Base-by-base conservation (phyloP, 345 rosid genomes). In the Kandelia obovata region DNA sequence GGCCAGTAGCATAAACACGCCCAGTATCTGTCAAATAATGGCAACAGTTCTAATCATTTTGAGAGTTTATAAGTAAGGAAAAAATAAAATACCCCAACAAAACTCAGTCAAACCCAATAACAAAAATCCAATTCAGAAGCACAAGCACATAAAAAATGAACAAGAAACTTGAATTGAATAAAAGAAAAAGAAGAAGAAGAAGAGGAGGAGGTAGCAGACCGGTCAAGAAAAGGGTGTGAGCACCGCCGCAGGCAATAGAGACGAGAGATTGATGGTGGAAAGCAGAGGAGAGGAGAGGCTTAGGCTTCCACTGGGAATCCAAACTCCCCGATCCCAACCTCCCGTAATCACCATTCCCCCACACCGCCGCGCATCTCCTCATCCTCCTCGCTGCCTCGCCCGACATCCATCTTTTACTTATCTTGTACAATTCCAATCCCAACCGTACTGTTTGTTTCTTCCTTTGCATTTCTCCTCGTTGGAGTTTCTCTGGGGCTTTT, bases 341-440 rank as follows among this genome's bases (percentile, higher is more conserved):
- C 2, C 97, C 96, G 59, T 79, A 82, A 70, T 94, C 97, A 16
- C 98, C 98, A 58, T 89, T 89, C 6, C 98, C 98, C 97, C 97
- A 94, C 67, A 89, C 74, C 3, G 95, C 97, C 6, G 87, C 97
- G 17, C 79, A 78, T 55, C 87, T 82, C 70, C 74, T 73, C 30
- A 74, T 21, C 7, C 47, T 32, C 73, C 27, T 62, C 64, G 73
- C 77, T 34, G 59, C 58, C 34, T 3, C 15, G 19, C 17, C 15
- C 49, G 75, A 72, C 58, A 72, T 28, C 75, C 69, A 72, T 72
- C 69, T n/a, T 59, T 55, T 46, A 21, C 49, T 43, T 9, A 43
- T 43, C 49, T 43, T 13, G 19, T 13, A 13, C 49, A 43, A 43
- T 43, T 43, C 49, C 49, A 43, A 9, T 43, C 49, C 49, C 49